These are phyloP conservation scores for Talaromyces adpressus DNA, from an alignment of 495 filamentous ascomycete genomes.

Conservation along the genomic window DNA sequence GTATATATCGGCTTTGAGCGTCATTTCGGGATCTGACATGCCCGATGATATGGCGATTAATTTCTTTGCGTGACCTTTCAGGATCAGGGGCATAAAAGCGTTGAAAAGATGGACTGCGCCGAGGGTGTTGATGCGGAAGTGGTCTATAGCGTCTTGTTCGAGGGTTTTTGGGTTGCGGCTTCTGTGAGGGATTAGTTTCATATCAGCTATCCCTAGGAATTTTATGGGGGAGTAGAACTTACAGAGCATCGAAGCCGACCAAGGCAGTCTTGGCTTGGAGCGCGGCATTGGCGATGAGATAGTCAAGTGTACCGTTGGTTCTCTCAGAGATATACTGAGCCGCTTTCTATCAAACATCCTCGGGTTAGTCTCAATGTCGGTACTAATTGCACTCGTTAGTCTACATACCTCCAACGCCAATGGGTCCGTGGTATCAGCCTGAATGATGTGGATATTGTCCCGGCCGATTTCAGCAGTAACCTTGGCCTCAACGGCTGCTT, in stretches of 20 bases:
- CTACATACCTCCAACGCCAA: slow-evolving; percentile 27
- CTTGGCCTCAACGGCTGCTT: slow-evolving; percentile 13
- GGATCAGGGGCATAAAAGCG: slow-evolving; percentile 35
- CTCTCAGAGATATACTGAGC: slow-evolving; percentile 23
- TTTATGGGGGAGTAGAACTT: background rate
- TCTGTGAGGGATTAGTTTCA: slow-evolving; percentile 8
- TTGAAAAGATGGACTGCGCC: slow-evolving; percentile 37
- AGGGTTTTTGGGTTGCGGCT: slow-evolving; percentile 18
- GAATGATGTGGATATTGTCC: slow-evolving; percentile 31
- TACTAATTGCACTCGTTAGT: background rate
- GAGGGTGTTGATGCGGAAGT: slow-evolving; percentile 27
- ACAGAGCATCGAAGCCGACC: slow-evolving; percentile 16
- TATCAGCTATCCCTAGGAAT: too few relatives aligned
- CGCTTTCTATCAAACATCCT: slow-evolving; percentile 11
- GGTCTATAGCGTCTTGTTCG: slow-evolving; percentile 10
- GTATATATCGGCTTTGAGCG: slow-evolving; percentile 18
- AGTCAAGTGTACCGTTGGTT: slow-evolving; percentile 26
- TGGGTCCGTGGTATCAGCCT: slow-evolving; percentile 29
- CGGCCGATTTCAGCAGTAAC: slow-evolving; percentile 18
- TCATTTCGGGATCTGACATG: slow-evolving; percentile 19
- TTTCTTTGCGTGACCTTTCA: slow-evolving; percentile 37
- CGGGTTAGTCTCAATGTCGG: background rate
- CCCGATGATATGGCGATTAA: slow-evolving; percentile 35
- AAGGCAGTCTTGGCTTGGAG: slow-evolving; percentile 50
- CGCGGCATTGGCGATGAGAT: slow-evolving; percentile 36